Conservation (phyloP, 192 early-diverging fungal genomes). For the Phycomyces blakesleeanus region DNA sequence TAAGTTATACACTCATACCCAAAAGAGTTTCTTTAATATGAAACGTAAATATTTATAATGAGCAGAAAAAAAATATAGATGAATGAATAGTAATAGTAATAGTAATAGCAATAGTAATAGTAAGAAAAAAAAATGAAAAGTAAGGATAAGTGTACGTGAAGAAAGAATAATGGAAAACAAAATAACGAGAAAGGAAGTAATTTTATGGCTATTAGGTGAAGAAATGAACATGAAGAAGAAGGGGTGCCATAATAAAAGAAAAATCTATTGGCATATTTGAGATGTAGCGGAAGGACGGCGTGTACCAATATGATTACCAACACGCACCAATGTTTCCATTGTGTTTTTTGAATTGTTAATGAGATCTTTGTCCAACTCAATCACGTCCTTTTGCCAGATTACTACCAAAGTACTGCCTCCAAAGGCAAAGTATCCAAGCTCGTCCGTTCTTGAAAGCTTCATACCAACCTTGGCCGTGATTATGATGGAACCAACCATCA, state of each 20-base stretch:
- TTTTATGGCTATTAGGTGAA: not conserved
- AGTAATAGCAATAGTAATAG: not conserved
- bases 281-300: not conserved
- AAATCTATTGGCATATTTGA: not conserved
- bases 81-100: not conserved
- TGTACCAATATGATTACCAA: slow-evolving; percentile 16
- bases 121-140: too few species aligned
- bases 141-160: too few species aligned
- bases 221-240: not conserved
- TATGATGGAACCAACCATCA: slow-evolving; percentile 81
- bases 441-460: slow-evolving; percentile 60
- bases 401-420: slow-evolving; percentile 75
- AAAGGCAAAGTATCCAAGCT: slow-evolving; percentile 81
- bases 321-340: slow-evolving; percentile 66
- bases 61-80: not conserved
- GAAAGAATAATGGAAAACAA: too few species aligned
- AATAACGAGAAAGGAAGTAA: not conserved
- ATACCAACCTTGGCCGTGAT: slow-evolving; percentile 42
- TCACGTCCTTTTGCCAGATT: slow-evolving; percentile 56
- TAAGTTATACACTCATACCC: too few species aligned
- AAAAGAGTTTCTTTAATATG: not conserved
- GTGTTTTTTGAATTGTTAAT: slow-evolving; percentile 55
- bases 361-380: slow-evolving; percentile 70
- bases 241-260: not conserved
- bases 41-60: not conserved